Base-by-base conservation (phyloP, 148 eudicot genomes). In the Beta vulgaris region DNA sequence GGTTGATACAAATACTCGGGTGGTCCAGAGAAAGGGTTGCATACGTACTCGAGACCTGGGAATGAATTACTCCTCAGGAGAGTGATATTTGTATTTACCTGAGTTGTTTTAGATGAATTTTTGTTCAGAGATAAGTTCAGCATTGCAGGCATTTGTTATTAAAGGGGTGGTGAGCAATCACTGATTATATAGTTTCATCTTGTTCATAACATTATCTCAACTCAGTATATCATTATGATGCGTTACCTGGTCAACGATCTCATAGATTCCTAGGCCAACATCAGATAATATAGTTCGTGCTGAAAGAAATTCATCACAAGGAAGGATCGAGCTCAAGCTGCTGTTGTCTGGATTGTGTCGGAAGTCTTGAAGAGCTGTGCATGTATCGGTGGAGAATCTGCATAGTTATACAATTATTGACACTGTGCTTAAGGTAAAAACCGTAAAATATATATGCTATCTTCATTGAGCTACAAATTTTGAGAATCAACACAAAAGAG, bases 11-110 rank as follows among this genome's bases (percentile, higher is more conserved):
- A 32, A 72, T 86, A 87, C 25, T 77, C 79, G 2, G 93, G 97
- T 28, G 93, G 90, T 67, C 85, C 87, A 0, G 97, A 89, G 89
- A 91, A 91, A 44, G 97, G 97, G 81, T 91, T 91, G 88, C 97
- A 91, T 28, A 91, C 78, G 16, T 86, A 86, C 58, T 77, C 72
- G 12, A 87, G 55, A 77, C 77, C 72, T 48, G 86, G 79, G 71
- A 63, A 61, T 65, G 83, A 76, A 53, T 46, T 65, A 36, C 73
- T 73, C 63, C 78, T 75, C n/a, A 74, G 71, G 35, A 51, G 43
- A 16, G 92, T 83, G 73, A 91, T 78, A 43, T 91, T 89, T 25
- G 71, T 65, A 37, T 91, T 91, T 35, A 90, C 90, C 96, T 90
- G 89, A 78, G 46, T 11, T 19, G 34, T 54, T 37, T 18, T 40